These are phyloP conservation scores for Ogataea hybrid DNA, from an alignment of 1,139 yeast genomes.

Conservation along the genomic window DNA sequence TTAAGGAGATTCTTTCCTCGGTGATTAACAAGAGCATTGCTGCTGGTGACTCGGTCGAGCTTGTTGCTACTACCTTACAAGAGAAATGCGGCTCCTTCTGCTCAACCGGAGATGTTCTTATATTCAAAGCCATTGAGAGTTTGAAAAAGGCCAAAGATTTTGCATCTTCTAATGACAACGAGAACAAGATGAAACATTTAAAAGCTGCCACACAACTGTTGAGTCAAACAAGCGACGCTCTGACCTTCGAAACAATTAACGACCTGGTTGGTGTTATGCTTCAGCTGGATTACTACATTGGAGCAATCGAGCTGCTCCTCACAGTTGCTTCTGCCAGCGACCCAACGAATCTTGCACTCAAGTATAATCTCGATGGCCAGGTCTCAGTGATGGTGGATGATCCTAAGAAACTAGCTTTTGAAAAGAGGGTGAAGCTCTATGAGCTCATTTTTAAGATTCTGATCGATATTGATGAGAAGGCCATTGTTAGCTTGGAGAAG, in stretches of 20 bases:
- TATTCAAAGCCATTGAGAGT: conserved; percentile 92
- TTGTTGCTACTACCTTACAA: conserved; percentile 83
- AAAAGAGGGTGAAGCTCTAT: conserved; percentile 56
- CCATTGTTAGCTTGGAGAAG: conserved; percentile 51
- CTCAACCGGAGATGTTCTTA: conserved; percentile 88
- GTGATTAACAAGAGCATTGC: conserved; percentile 85
- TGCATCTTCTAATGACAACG: conserved; percentile 66
- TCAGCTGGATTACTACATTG: conserved; percentile 74
- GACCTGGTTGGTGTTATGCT: conserved; percentile 80
- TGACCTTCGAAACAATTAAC: conserved; percentile 75
- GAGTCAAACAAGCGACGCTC: conserved; percentile 69
- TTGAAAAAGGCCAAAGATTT: conserved; percentile 81
- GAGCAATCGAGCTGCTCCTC: conserved; percentile 81
- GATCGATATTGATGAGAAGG: conserved; percentile 66
- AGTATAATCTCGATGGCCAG: conserved; percentile 52
- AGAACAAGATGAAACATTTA: conserved; percentile 66
- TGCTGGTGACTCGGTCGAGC: conserved; percentile 91
- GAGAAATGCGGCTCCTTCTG: conserved; percentile 95
- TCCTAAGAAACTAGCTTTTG: conserved; percentile 26
- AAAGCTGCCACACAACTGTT: conserved; percentile 73
- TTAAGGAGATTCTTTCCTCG: conserved; percentile 84
- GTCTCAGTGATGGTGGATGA: conserved; percentile 29
- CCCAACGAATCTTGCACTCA: conserved; percentile 53
- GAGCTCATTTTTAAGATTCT: conserved; percentile 72
- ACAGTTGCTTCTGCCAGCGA: conserved; percentile 74